Evolutionary conservation across 2,329 filamentous ascomycete genomes (phyloP).

Genomic region (Penicillium sp.): DNA sequence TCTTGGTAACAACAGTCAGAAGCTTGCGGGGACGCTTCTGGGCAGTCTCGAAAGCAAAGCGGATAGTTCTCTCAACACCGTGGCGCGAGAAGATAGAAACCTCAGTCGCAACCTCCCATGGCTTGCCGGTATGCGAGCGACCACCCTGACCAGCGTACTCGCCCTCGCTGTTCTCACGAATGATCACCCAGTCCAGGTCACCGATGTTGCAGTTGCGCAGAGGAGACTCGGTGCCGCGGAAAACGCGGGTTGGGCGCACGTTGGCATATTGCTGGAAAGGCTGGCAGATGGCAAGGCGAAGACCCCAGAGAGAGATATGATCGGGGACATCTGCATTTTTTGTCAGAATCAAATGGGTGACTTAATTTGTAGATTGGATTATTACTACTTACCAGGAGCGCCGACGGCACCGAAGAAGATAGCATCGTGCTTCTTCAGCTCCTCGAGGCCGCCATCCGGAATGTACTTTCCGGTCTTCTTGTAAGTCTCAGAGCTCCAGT

Average conservation of each 20-base stretch:
- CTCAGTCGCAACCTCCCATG: conserved; percentile 67
- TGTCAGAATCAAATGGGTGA: not conserved
- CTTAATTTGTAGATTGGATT: not conserved
- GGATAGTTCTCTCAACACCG: conserved; percentile 62
- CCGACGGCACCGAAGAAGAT: conserved; percentile 72
- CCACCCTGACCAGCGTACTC: conserved; percentile 70
- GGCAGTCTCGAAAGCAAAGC: conserved; percentile 67
- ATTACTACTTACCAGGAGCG: conserved; percentile 51
- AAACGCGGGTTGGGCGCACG: conserved; percentile 65
- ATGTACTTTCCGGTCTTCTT: conserved; percentile 69
- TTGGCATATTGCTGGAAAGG: conserved; percentile 72
- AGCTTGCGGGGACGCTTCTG: conserved; percentile 60
- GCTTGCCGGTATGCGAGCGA: conserved; percentile 60
- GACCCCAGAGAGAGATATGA: conserved; percentile 69
- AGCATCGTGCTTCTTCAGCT: conserved; percentile 64
- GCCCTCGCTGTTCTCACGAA: conserved; percentile 69
- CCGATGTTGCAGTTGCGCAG: conserved; percentile 58
- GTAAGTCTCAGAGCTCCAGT: conserved; percentile 70
- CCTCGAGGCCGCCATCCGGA: conserved; percentile 62
- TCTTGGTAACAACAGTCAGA: conserved; percentile 68
- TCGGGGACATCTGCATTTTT: conserved; percentile 61
- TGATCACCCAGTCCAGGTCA: conserved; percentile 69
- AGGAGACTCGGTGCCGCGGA: conserved; percentile 64
- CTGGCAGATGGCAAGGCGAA: conserved; percentile 69
- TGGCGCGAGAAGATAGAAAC: conserved; percentile 67